A percentile compares a stretch with the other conserved stretches of the same genome.
Evolutionary conservation across 257 asterid genomes (phyloP).

Genomic region (Nicotiana paniculata): DNA sequence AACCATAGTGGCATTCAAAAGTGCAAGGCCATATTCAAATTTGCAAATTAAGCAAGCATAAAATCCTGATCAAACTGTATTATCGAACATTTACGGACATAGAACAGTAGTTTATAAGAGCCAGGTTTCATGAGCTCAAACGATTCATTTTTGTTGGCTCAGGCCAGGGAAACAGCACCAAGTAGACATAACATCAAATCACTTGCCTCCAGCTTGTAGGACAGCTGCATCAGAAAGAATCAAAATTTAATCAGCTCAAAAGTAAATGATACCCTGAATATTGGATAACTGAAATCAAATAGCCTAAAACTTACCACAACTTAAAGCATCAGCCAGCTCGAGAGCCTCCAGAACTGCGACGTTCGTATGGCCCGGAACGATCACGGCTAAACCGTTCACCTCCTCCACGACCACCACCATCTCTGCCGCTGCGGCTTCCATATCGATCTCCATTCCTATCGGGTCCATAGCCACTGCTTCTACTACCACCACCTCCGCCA

Average conservation of each 20-base stretch:
- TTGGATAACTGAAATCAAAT: background rate
- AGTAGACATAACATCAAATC: constrained; percentile 14
- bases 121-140: constrained; percentile 43
- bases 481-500: constrained; percentile 45
- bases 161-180: constrained; percentile 25
- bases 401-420: constrained; percentile 63
- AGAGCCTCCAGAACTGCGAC: constrained; percentile 52
- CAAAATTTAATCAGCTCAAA: background rate
- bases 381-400: constrained; percentile 72
- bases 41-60: constrained; percentile 42
- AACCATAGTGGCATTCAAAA: constrained; percentile 57
- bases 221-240: constrained; percentile 26
- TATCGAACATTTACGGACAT: constrained; percentile 46
- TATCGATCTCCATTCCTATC: constrained; percentile 77
- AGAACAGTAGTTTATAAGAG: constrained; percentile 45
- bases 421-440: constrained; percentile 63
- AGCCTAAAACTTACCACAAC: background rate
- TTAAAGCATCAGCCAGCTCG: constrained; percentile 21
- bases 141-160: constrained; percentile 24
- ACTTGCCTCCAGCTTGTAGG: constrained; percentile 29
- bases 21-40: constrained; percentile 31
- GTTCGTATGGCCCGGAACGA: constrained; percentile 93
- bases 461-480: constrained; percentile 69
- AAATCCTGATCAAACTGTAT: constrained; percentile 35
- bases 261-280: background rate